Conservation (phyloP, 2,329 filamentous ascomycete species). For the Gliomastix tumulicola region DNA sequence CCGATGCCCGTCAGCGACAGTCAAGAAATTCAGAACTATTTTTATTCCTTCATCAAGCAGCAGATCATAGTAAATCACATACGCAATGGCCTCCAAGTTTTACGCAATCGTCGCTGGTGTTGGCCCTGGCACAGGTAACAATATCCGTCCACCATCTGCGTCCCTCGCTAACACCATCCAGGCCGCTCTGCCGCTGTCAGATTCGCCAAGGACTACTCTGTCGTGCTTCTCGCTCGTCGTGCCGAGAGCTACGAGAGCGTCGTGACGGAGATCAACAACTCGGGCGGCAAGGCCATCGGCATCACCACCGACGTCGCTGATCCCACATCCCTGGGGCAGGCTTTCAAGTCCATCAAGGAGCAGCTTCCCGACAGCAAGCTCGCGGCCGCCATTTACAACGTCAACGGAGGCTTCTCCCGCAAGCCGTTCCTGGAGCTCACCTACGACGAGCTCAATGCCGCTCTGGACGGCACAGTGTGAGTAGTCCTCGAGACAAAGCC, state of each 20-base stretch:
- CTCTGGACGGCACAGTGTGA: constrained; percentile 41
- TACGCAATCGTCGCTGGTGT: constrained; percentile 66
- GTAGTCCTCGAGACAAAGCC: constrained; percentile 11
- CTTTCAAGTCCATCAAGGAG: constrained; percentile 57
- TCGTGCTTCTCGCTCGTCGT: constrained; percentile 67
- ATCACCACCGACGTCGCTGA: constrained; percentile 47
- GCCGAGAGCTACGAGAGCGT: constrained; percentile 59
- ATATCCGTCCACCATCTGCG: background rate
- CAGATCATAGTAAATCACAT: no score
- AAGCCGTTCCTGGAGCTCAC: constrained; percentile 55
- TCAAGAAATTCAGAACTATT: no score
- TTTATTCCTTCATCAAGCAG: no score
- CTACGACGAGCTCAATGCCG: constrained; percentile 38
- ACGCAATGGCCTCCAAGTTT: constrained; percentile 36
- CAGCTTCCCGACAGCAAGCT: constrained; percentile 43
- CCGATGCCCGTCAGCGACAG: no score
- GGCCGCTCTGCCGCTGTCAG: constrained; percentile 43
- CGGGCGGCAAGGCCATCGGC: constrained; percentile 64
- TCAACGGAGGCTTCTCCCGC: constrained; percentile 40
- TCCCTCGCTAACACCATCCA: no score
- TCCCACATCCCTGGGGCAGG: constrained; percentile 38
- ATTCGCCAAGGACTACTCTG: constrained; percentile 60
- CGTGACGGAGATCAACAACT: constrained; percentile 59
- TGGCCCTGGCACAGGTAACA: constrained; percentile 56
- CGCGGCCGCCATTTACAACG: constrained; percentile 67